Percentiles rank a stretch among this genome's conserved stretches.
phyloP scores from a whole-genome alignment of 148 eudicot genomes.

The Cornus controversa region DNA sequence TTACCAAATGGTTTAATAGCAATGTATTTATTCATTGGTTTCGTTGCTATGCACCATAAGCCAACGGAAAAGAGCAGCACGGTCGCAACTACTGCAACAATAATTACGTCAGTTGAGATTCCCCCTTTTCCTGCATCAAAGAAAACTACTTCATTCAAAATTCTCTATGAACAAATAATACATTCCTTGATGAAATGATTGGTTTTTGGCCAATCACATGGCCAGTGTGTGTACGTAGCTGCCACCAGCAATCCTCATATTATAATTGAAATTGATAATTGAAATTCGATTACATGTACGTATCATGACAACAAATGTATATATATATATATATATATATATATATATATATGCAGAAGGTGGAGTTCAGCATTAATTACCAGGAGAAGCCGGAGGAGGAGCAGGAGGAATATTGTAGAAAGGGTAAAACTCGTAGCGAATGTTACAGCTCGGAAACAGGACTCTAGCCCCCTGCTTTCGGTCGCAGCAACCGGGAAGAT shows the following conservation, averaged over 20 bases:
- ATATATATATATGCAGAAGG: background rate
- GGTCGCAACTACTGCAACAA: background rate
- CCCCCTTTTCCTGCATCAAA: constrained; percentile 1
- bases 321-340: background rate
- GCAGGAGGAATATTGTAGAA: constrained; percentile 19
- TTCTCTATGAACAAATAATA: too few species aligned
- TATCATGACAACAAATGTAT: background rate
- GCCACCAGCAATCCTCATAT: too few species aligned
- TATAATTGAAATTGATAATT: too few species aligned
- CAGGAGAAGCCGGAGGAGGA: background rate
- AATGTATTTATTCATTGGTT: background rate
- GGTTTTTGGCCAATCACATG: too few species aligned
- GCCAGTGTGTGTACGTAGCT: too few species aligned
- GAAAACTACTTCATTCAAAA: background rate
- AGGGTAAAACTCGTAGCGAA: constrained; percentile 26
- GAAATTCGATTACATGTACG: too few species aligned
- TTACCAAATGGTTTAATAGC: background rate
- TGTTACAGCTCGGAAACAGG: constrained; percentile 26
- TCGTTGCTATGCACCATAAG: background rate
- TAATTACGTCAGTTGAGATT: background rate
- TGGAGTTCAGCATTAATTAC: background rate
- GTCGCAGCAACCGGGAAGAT: background rate
- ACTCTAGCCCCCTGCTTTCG: constrained; percentile 16
- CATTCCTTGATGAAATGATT: too few species aligned
- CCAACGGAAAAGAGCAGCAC: background rate